Evolutionary conservation across 1,284 basidiomycete species (phyloP), one percentile per base, ranked within the genome.

Genomic region (Thecaphora frezii): DNA sequence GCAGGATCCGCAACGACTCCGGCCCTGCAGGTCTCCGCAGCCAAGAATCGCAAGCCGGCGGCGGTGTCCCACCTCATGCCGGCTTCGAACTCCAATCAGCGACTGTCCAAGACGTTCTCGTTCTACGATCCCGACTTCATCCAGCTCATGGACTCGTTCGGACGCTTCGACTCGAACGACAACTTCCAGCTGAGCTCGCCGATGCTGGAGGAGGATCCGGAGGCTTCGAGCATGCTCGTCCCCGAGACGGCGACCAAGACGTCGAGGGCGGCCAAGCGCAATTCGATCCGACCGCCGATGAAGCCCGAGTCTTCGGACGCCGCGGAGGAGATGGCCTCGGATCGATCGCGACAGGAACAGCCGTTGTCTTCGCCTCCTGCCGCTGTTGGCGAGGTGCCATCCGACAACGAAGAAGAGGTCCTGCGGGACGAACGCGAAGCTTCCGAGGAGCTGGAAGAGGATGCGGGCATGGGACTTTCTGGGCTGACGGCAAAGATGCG

Each of bases 81-180:
- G 13, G 63, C 63, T 3, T 58, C 63, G 0, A 52, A 51, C 12
- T 52, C 60, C 22, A 64, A 57, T 1, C 58, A 57, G 5, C 53
- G 66, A 7, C 44, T 61, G 5, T 63, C 66, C 28, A 64, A 66
- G 41, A 85, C 89, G 23, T 88, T 90, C 73, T 91, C 89, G 10
- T 85, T 93, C 83, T 87, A 86, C 65, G 84, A 86, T 39, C 83
- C 85, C 1, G 90, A 92, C 77, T 90, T 93, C 65, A 85, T 87
- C 1, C 76, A 77, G 39, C 73, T 82, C 40, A 72, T 82, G 43
- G 78, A 81, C 44, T 73, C 77, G 13, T 78, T 82, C 40, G 67
- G 72, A 26, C 66, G 71, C 33, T 66, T 69, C 44, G 66, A 70
- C 39, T 55, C 66, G 18, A 56, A 49, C 25, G 69, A 69, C 21